Base-by-base conservation (phyloP, 441 rosid genomes). In the Syzygium malaccense region DNA sequence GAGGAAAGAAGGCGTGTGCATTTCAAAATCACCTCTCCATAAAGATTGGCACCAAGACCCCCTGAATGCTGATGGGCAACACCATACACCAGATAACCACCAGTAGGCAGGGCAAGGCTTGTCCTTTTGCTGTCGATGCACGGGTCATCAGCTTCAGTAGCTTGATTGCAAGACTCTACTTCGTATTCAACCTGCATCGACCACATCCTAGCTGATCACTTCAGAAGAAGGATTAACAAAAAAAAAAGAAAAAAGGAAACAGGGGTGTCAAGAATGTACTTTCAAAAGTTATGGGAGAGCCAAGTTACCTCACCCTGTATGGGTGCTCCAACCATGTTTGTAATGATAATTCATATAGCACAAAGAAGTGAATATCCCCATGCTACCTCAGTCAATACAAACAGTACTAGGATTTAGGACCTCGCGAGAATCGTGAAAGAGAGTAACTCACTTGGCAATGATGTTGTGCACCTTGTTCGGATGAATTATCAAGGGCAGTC, bases 51-150 rank as follows among this genome's bases (percentile, higher is more conserved):
- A 91, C 98, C 96, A 17, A 89, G 14, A 55, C 97, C 98, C 56
- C 99, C 97, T 2, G 96, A 86, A 71, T 98, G 99, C 90, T 95
- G 97, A 90, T 97, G 99, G 60, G 93, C 96, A 85, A 93, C 98
- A 11, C 97, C 98, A 90, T 96, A 96, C 85, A 97, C 90, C 64
- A 97, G 93, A 89, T 96, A 92, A 58, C 99, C 99, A 60, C 91
- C 92, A 53, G 90, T 89, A 80, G 98, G 98, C 94, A 96, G 89
- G 90, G 91, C 83, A 37, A 96, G 88, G 86, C 93, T 95, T 89
- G 92, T 91, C 86, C 92, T 96, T 90, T 89, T 95, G 89, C 86
- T 85, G 88, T 95, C 95, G 68, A 93, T 51, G 83, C 97, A 96
- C 71, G 66, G 90, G 87, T 90, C 60, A 62, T 60, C 83, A n/a